phyloP scores from a whole-genome alignment of 768 basidiomycete genomes.

The Rhizopogon vesiculosus region DNA sequence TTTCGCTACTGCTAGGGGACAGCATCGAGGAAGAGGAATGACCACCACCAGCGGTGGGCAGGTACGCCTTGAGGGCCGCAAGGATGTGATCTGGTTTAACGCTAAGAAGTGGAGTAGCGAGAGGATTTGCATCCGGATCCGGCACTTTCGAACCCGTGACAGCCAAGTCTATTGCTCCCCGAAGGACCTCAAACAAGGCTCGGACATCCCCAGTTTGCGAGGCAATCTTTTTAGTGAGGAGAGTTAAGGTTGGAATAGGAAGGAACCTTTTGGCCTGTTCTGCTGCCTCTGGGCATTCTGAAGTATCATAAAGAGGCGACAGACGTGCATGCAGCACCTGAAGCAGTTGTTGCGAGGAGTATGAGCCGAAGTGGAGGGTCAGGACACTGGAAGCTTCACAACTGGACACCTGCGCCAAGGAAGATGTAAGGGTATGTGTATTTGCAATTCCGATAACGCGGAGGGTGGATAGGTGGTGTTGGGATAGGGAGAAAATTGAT shows the following conservation, averaged over 20 bases:
- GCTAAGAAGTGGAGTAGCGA: conserved; percentile 30
- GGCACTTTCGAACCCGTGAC: conserved; percentile 25
- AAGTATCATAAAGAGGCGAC: conserved; percentile 38
- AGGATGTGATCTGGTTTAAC: conserved; percentile 70
- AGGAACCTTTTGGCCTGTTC: conserved; percentile 49
- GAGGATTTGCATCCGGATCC: conserved; percentile 18
- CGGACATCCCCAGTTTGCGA: conserved; percentile 81
- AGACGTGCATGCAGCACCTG: conserved; percentile 66
- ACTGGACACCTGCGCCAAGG: conserved; percentile 32
- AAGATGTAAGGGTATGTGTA: conserved; percentile 75
- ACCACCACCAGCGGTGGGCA: conserved; percentile 33
- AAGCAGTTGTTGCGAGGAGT: conserved; percentile 66
- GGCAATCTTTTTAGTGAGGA: conserved; percentile 79
- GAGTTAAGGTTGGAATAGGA: conserved; percentile 55
- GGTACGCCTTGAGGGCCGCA: conserved; percentile 68
- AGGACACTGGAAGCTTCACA: conserved; percentile 36
- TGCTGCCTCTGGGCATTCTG: conserved; percentile 5
- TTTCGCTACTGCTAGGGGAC: conserved; percentile 48
- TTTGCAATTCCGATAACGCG: conserved; percentile 86
- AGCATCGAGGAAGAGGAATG: conserved; percentile 13
- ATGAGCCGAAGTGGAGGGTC: conserved; percentile 80
- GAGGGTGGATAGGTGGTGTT: conserved; percentile 44
- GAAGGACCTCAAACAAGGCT: conserved; percentile 72
- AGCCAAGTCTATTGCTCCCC: conserved; percentile 73
- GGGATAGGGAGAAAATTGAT: conserved; percentile 65